These are phyloP conservation scores for Laburnicola sp. DNA, from an alignment of 2,329 filamentous ascomycete species.

Conservation along the genomic window DNA sequence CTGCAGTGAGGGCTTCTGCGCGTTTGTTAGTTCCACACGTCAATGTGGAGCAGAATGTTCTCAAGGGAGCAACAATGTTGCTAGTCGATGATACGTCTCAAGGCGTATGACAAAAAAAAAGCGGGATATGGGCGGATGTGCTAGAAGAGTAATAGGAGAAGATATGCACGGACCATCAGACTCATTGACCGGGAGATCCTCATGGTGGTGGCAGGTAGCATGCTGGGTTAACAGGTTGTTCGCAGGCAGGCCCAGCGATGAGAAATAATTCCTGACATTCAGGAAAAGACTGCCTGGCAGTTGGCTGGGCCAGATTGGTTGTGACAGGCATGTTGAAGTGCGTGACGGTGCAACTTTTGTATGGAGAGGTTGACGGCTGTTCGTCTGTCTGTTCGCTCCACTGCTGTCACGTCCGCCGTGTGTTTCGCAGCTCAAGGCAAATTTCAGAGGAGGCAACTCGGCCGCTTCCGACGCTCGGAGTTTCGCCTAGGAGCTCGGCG, in stretches of 20 bases:
- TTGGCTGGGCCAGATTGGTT: constrained; percentile 8
- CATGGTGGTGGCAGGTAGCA: constrained; percentile 33
- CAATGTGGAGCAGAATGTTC: no score
- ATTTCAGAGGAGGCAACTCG: constrained; percentile 1
- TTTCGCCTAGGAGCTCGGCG: not conserved
- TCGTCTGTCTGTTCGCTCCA: not conserved
- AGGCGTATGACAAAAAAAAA: constrained; percentile 1
- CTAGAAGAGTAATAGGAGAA: no score
- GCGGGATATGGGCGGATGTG: not conserved
- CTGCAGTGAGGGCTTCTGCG: not conserved
- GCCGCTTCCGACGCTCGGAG: constrained; percentile 3
- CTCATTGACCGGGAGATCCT: constrained; percentile 32
- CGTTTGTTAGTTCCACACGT: not conserved
- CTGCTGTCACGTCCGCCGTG: not conserved
- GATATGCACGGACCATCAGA: constrained; percentile 8
- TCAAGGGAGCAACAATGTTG: no score
- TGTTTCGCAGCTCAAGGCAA: not conserved
- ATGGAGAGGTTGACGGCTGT: not conserved
- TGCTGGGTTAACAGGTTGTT: constrained; percentile 33
- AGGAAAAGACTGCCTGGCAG: constrained; percentile 9
- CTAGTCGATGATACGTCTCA: not conserved
- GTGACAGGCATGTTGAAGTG: constrained; percentile 5
- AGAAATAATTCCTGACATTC: constrained; percentile 26
- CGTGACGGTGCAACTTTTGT: constrained; percentile 3
- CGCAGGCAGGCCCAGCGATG: constrained; percentile 24